phyloP scores from a whole-genome alignment of 352 stramenopile species.

The Achlya hypogyna region DNA sequence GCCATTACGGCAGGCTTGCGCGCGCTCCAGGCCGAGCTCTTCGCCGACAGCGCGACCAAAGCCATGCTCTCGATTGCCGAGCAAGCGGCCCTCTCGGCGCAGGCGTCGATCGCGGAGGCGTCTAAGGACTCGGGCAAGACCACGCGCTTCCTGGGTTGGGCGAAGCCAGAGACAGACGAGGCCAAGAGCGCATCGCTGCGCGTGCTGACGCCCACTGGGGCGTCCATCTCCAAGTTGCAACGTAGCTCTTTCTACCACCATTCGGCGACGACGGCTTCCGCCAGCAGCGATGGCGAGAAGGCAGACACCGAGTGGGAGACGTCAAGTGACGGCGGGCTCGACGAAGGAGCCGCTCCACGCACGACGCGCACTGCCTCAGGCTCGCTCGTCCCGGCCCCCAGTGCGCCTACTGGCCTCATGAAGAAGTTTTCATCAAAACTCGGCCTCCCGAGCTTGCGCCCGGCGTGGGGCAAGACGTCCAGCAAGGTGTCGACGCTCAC shows the following conservation, averaged over 20 bases:
- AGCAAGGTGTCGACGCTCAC: slow-evolving; percentile 50
- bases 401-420: slow-evolving; percentile 42
- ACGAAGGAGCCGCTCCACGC: slow-evolving; percentile 22
- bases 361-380: slow-evolving; percentile 15
- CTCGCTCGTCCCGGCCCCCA: slow-evolving; percentile 23
- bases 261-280: slow-evolving; percentile 7
- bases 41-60: slow-evolving; percentile 63
- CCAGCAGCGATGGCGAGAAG: slow-evolving; percentile 32
- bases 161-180: slow-evolving; percentile 26
- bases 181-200: slow-evolving; percentile 25
- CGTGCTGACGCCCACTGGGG: slow-evolving; percentile 43
- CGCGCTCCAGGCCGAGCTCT: slow-evolving; percentile 53
- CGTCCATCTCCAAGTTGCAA: slow-evolving; percentile 27
- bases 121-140: slow-evolving; percentile 18
- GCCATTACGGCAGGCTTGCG: slow-evolving; percentile 48
- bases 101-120: slow-evolving; percentile 74
- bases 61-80: slow-evolving; percentile 77
- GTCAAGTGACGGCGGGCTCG: slow-evolving; percentile 14
- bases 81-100: slow-evolving; percentile 65
- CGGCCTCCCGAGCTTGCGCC: slow-evolving; percentile 13
- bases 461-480: slow-evolving; percentile 52
- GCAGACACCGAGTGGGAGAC: slow-evolving; percentile 34
- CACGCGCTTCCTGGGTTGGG: not conserved
- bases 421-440: slow-evolving; percentile 44
- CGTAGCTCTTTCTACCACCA: slow-evolving; percentile 30